Base-by-base conservation (phyloP, 2,329 filamentous ascomycete species). In the Macroventuria anomochaeta region DNA sequence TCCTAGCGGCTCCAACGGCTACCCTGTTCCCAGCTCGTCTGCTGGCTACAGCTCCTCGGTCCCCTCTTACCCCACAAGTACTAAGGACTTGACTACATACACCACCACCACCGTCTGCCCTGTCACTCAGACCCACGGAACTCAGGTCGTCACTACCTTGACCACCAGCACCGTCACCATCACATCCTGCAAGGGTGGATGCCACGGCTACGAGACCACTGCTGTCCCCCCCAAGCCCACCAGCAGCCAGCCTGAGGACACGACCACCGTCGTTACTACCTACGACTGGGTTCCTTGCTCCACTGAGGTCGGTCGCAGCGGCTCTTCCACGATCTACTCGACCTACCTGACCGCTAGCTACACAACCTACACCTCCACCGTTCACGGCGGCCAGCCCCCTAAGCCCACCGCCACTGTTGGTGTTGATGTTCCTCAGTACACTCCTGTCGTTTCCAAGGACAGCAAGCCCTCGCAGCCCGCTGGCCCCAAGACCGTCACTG, bases 311-410 rank as follows among this genome's bases (percentile, higher is more conserved):
- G 72, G 68, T 41, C 63, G 67, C n/a, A 62, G 58, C 49, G 70
- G 64, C 37, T 50, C 46, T 15, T 62, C 64, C 5, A 68, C 62
- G 29, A 65, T 67, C 62, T 76, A 75, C 67, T 73, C 69, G 3
- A 76, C 75, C 46, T 77, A 72, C 64, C 59, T 77, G n/a, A 75
- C 72, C 5, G 48, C 69, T 5, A 64, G 64, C n/a, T 71, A 67
- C 61, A 64, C 62, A 50, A 64, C 71, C 1, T 66, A 68, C 41
- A 65, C 65, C 18, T 70, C 69, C 33, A 64, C 64, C 25, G 71
- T 70, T 36, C 58, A 64, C 31, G 18, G 8, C 33, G 59, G 55
- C 37, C 49, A 44, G 32, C 42, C 61, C 21, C 56, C 63, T 11
- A 52, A 55, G 54, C 53, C 59, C 41, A 64, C 57, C 6, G 46